These are phyloP conservation scores for Paramecium biaurelia DNA, from an alignment of 73 alveolate genomes.

Conservation along the genomic window DNA sequence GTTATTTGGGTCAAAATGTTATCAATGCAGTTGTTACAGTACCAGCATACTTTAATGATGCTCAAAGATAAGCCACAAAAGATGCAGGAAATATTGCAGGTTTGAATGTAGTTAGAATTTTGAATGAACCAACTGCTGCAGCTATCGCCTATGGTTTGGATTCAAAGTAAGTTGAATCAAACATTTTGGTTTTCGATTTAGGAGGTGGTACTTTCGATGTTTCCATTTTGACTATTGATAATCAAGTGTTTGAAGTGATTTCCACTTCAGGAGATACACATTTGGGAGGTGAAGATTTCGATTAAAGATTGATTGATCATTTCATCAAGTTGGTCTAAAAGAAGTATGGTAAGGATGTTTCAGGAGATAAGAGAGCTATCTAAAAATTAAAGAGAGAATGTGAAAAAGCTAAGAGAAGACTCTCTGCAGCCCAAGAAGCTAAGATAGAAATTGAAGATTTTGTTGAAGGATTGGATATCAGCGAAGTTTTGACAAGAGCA, in stretches of 20 bases:
- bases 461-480: conserved; percentile 97
- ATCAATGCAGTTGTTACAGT: conserved; percentile 83
- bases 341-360: conserved; percentile 88
- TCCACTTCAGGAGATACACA: conserved; percentile 99
- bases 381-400: conserved; percentile 97
- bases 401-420: conserved; percentile 98
- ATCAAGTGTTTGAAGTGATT: conserved; percentile 97
- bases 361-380: conserved; percentile 89
- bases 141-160: conserved; percentile 93
- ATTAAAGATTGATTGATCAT: conserved; percentile 96
- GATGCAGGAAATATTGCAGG: conserved; percentile 94
- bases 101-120: conserved; percentile 76
- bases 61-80: conserved; percentile 95
- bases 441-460: conserved; percentile 93
- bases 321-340: conserved; percentile 93
- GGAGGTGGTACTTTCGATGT: conserved; percentile 96
- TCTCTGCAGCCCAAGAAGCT: conserved; percentile 92
- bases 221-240: conserved; percentile 92
- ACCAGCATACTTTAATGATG: conserved; percentile 94
- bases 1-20: conserved; percentile 92
- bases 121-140: conserved; percentile 96
- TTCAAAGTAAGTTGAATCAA: conserved; percentile 70
- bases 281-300: conserved; percentile 99
- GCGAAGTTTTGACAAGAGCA: conserved; percentile 96
- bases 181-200: conserved; percentile 87